Evolutionary conservation across 2,329 filamentous ascomycete genomes (phyloP).

Genomic region (Penicillium sp.): DNA sequence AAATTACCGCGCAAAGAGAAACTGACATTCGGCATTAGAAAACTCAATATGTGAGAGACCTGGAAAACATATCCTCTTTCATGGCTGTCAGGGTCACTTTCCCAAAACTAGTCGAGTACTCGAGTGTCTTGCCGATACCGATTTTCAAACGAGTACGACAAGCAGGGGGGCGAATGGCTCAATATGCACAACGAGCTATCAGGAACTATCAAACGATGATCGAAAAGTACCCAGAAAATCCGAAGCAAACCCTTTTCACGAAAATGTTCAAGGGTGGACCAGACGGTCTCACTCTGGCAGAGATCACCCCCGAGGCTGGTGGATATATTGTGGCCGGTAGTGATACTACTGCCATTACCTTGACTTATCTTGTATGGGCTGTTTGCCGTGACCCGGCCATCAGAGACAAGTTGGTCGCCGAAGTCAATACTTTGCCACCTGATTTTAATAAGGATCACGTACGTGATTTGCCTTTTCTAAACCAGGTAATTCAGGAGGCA

Average conservation of each 20-base stretch:
- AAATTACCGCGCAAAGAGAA: background rate
- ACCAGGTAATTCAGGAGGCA: conserved; percentile 57
- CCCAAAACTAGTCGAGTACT: conserved; percentile 21
- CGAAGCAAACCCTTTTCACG: conserved; percentile 36
- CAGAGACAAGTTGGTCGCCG: conserved; percentile 43
- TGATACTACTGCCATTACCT: conserved; percentile 49
- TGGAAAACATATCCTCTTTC: conserved; percentile 19
- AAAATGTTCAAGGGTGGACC: conserved; percentile 31
- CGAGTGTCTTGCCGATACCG: conserved; percentile 21
- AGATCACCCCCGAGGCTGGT: conserved; percentile 40
- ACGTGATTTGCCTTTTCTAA: conserved; percentile 50
- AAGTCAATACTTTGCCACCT: conserved; percentile 38
- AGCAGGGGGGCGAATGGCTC: conserved; percentile 18
- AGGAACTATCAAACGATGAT: conserved; percentile 22
- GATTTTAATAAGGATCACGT: conserved; percentile 42
- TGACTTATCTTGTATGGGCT: conserved; percentile 48
- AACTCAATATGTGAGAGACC: conserved; percentile 40
- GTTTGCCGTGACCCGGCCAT: conserved; percentile 27
- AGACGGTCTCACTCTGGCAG: conserved; percentile 23
- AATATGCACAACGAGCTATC: conserved; percentile 24
- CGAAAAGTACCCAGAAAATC: conserved; percentile 17
- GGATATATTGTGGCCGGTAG: conserved; percentile 50
- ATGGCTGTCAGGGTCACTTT: conserved; percentile 18
- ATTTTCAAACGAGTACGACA: conserved; percentile 19
- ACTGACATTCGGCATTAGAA: conserved; percentile 24